Evolutionary conservation across 768 basidiomycete species (phyloP), one percentile per base, ranked within the genome.

Genomic region (Russula foetens): DNA sequence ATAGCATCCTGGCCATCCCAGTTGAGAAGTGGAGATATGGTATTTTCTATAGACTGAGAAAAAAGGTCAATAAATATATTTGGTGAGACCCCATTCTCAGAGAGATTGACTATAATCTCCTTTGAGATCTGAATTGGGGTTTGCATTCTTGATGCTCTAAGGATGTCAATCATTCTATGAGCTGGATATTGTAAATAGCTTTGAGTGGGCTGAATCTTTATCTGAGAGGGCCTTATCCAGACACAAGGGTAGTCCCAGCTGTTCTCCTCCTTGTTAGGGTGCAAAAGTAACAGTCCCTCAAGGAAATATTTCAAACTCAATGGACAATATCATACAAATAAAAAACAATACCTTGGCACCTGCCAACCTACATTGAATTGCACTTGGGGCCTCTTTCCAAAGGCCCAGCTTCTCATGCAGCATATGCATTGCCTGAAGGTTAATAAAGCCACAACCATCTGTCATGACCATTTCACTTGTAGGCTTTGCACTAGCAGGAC

Each of bases 381-480:
- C 72, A 1, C 62, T 66, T 19, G 73, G 73, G 38, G 58, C 29
- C 1, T 62, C 59, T 21, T 51, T 50, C 69, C 70, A 72, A 0
- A 57, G 7, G 7, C 21, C 54, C 19, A 71, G 56, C n/a, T 54
- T 54, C 7, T 66, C 45, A 28, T 66, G 55, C 7, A 73, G 53
- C 7, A 19, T 3, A 6, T 62, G 49, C 26, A 86, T 71, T 0
- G 78, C 83, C 0, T 80, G 74, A 12, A 75, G 77, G 66, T 87
- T 90, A 2, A 88, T 83, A 28, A 81, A 74, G 0, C 89, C 88
- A 70, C 86, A 88, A 0, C 89, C 89, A 67, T 90, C 89, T 0
- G 88, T 90, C 74, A 88, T 81, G 7, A 63, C 66, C 66, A 69
- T 68, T 45, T 71, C 69, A 26, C 63, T 67, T 0, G 70, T 66